Percentiles rank a stretch among this genome's conserved stretches.
phyloP scores from a whole-genome alignment of 192 early-diverging fungal species.

The Fimicolochytrium jonesii region DNA sequence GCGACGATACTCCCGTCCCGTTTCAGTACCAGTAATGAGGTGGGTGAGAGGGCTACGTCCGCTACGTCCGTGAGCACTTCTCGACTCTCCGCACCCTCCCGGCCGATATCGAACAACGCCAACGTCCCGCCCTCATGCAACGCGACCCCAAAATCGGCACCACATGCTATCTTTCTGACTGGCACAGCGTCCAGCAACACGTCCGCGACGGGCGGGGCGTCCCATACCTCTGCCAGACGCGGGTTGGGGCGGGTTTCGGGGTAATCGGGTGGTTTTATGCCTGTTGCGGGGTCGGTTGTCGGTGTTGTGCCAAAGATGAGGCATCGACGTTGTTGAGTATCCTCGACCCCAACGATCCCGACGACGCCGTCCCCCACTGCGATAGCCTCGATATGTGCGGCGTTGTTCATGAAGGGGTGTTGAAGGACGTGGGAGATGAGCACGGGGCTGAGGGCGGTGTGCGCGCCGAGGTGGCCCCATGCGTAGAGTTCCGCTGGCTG shows the following conservation, averaged over 20 bases:
- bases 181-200: background rate
- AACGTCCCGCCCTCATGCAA: background rate
- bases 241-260: background rate
- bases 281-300: background rate
- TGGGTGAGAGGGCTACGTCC: background rate
- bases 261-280: background rate
- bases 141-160: constrained; percentile 6
- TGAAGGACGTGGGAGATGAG: constrained; percentile 2
- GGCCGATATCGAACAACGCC: background rate
- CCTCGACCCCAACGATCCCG: background rate
- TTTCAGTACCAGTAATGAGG: background rate
- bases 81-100: too few relatives aligned
- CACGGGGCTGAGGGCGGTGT: constrained; percentile 4
- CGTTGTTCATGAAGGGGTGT: background rate
- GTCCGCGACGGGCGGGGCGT: background rate
- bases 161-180: background rate
- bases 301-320: background rate
- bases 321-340: background rate
- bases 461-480: constrained; percentile 31
- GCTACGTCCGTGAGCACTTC: background rate
- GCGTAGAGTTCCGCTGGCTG: constrained; percentile 26
- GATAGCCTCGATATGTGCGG: background rate
- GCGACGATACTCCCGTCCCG: background rate
- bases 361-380: background rate
- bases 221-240: constrained; percentile 1